Evolutionary conservation across 2,329 filamentous ascomycete genomes (phyloP).

Genomic region (Metarhizium guizhouense): DNA sequence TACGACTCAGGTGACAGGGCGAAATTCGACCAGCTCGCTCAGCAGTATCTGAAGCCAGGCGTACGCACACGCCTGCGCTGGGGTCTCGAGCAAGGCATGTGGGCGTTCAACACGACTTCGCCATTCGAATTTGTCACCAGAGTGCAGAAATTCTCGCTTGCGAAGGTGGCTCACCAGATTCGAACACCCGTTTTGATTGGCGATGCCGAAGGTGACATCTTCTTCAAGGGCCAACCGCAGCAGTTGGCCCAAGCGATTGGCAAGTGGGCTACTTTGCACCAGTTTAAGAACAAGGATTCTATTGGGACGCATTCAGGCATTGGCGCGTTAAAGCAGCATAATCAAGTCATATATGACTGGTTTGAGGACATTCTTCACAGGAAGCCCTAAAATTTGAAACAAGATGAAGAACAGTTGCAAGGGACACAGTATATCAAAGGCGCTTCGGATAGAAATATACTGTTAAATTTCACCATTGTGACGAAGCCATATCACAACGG

Average conservation of each 20-base stretch:
- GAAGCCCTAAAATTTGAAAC: neutral
- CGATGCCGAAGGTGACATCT: constrained; percentile 12
- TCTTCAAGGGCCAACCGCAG: constrained; percentile 11
- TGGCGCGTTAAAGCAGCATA: constrained; percentile 11
- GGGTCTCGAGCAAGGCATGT: constrained; percentile 17
- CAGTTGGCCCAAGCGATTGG: constrained; percentile 8
- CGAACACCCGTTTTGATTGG: constrained; percentile 14
- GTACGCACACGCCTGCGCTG: constrained; percentile 12
- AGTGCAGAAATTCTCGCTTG: constrained; percentile 11
- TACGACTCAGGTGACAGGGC: constrained; percentile 8
- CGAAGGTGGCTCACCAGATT: constrained; percentile 12
- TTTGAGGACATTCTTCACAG: constrained; percentile 7
- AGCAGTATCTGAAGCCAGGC: neutral
- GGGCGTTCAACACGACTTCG: constrained; percentile 16
- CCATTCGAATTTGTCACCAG: constrained; percentile 12
- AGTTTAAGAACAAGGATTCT: constrained; percentile 7
- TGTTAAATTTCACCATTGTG: no score
- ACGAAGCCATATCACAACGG: no score
- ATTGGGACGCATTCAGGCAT: constrained; percentile 11
- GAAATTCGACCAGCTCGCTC: constrained; percentile 12
- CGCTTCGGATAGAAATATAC: no score
- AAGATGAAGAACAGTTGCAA: no score
- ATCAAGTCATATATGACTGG: constrained; percentile 12
- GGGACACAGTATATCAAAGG: no score
- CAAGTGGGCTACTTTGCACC: constrained; percentile 5